Evolutionary conservation across 2,329 filamentous ascomycete genomes (phyloP), one percentile per base, ranked within the genome.

Genomic region (Penicillium nordicum): DNA sequence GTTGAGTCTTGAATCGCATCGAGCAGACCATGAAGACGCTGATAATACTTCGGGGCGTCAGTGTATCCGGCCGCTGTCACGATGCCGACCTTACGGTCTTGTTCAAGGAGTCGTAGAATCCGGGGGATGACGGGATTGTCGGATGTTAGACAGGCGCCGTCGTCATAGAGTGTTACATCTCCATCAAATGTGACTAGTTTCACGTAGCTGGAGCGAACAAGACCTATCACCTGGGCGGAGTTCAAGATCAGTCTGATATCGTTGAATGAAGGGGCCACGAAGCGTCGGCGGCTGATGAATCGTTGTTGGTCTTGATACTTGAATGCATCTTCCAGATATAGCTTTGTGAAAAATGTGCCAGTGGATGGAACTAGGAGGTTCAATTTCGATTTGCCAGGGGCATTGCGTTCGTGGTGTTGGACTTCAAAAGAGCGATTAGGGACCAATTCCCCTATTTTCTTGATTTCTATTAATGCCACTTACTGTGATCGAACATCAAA

Each of bases 51-150:
- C 53, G 88, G 84, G 5, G 90, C 89, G 37, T 93, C 89, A 0
- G 90, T 93, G 77, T 99, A 99, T 18, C 94, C 94, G 1, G 94
- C 94, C 1, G 94, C 94, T 0, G 94, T 99, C 50, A 99, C 94
- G 69, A 99, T 97, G 49, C 92, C 94, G 64, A 99, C 88, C 64
- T 88, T 89, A 62, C 93, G 89, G 58, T 88, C 87, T 63, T 87
- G 86, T 45, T 81, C 81, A 65, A 99, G 83, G 16, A 99, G 85
- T 59, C 87, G 86, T 53, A 86, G 67, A 45, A 87, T 83, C 10
- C 84, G 81, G 4, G 78, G 78, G 51, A 97, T 92, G 16, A 96
- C 85, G 0, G 91, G 89, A 71, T 89, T 96, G 16, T 84, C 80
- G 0, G 86, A 80, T 53, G 87, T 85, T 9, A 99, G 80, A 61